A percentile compares a stretch with the other conserved stretches of the same genome.
Evolutionary conservation across 2,329 filamentous ascomycete genomes (phyloP).

Genomic region (Trichoderma citrinoviride): DNA sequence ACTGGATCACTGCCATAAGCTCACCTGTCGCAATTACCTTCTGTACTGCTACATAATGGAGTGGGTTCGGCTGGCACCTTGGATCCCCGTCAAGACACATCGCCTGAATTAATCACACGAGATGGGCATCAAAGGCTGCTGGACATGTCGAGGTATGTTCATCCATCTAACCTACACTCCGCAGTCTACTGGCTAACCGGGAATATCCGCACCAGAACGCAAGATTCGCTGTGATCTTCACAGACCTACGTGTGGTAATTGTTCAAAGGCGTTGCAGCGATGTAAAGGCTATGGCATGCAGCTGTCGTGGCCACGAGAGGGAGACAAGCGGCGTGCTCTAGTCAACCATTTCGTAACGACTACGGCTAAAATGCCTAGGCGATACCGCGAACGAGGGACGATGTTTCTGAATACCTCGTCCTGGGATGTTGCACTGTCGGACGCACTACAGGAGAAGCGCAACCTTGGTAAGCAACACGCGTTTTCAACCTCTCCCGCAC

Average conservation of each 20-base stretch:
- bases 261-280: background rate
- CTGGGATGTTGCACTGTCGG: slow-evolving; percentile 8
- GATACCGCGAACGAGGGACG: background rate
- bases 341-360: background rate
- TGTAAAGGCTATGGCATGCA: slow-evolving; percentile 22
- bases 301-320: slow-evolving; percentile 20
- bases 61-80: too few species aligned
- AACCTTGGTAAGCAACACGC: background rate
- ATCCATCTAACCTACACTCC: background rate
- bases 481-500: background rate
- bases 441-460: background rate
- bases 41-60: too few species aligned
- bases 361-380: background rate
- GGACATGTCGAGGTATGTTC: slow-evolving; percentile 1
- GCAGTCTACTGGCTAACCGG: background rate
- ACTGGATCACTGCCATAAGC: too few species aligned
- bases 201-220: background rate
- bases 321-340: slow-evolving; percentile 15
- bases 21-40: too few species aligned
- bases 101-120: too few species aligned
- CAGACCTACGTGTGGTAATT: slow-evolving; percentile 17
- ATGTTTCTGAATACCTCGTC: slow-evolving; percentile 4
- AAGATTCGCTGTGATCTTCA: slow-evolving; percentile 18
- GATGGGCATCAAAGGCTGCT: slow-evolving; percentile 13
- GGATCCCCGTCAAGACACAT: too few species aligned